phyloP scores from a whole-genome alignment of 805 yeast genomes.

The Candida xiaguanensis region DNA sequence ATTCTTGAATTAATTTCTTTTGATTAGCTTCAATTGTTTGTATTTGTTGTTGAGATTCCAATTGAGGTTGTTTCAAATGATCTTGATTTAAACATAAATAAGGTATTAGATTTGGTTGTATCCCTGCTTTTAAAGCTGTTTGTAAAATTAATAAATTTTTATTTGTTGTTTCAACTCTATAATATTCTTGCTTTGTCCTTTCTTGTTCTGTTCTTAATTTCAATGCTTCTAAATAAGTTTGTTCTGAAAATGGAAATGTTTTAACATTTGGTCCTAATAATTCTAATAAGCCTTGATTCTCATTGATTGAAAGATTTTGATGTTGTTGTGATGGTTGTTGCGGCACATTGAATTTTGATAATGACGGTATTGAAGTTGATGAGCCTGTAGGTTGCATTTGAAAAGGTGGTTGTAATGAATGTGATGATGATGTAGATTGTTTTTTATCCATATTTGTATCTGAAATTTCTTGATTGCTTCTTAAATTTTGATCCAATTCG shows the following conservation, averaged over 20 bases:
- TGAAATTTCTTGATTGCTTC: not conserved
- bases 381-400: conserved; percentile 2
- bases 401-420: conserved; percentile 1
- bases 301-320: not conserved
- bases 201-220: conserved; percentile 70
- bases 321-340: not conserved
- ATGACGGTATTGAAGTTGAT: not conserved
- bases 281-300: conserved; percentile 19
- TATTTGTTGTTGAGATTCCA: conserved; percentile 9
- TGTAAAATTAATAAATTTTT: conserved; percentile 60
- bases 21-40: conserved; percentile 5
- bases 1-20: not conserved
- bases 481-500: not conserved
- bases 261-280: conserved; percentile 53
- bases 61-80: conserved; percentile 9
- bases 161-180: conserved; percentile 59
- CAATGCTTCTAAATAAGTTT: conserved; percentile 55
- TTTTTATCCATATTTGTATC: not conserved
- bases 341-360: not conserved
- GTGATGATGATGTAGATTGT: not conserved
- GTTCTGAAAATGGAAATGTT: conserved; percentile 55
- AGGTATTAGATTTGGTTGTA: conserved; percentile 66
- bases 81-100: conserved; percentile 44
- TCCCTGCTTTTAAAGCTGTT: conserved; percentile 53
- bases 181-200: conserved; percentile 74